These are phyloP conservation scores for Rhododendron molle DNA, from an alignment of 148 eudicot genomes.

Conservation along the genomic window DNA sequence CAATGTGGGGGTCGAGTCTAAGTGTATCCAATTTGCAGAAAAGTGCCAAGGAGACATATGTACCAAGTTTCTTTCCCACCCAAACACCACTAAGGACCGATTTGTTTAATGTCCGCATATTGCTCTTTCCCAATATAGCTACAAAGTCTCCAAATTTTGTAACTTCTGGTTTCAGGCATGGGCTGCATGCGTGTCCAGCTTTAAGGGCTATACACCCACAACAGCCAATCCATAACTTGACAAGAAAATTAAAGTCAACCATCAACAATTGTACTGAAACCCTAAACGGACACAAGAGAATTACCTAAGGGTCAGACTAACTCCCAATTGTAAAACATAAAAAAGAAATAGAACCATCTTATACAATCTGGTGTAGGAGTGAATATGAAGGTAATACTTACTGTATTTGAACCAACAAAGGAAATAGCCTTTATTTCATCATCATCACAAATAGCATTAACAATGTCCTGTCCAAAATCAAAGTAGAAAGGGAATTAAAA, in stretches of 20 bases:
- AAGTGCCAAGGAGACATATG: neutral
- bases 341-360: neutral
- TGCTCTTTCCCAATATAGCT: neutral
- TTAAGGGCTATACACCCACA: neutral
- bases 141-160: neutral
- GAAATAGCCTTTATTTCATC: conserved; percentile 88
- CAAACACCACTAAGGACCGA: neutral
- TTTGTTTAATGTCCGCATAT: neutral
- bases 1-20: neutral
- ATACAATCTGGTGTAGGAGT: neutral
- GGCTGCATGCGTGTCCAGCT: neutral
- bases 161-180: neutral
- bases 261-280: neutral
- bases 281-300: neutral
- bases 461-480: conserved; percentile 59
- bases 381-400: conserved; percentile 33
- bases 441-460: conserved; percentile 95
- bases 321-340: neutral
- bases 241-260: neutral
- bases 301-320: neutral
- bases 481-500: conserved; percentile 16
- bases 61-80: neutral
- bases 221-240: neutral
- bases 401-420: conserved; percentile 96
- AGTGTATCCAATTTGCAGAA: neutral